These are phyloP conservation scores for Chenopodium formosanum DNA, from an alignment of 148 eudicot species.

Conservation along the genomic window DNA sequence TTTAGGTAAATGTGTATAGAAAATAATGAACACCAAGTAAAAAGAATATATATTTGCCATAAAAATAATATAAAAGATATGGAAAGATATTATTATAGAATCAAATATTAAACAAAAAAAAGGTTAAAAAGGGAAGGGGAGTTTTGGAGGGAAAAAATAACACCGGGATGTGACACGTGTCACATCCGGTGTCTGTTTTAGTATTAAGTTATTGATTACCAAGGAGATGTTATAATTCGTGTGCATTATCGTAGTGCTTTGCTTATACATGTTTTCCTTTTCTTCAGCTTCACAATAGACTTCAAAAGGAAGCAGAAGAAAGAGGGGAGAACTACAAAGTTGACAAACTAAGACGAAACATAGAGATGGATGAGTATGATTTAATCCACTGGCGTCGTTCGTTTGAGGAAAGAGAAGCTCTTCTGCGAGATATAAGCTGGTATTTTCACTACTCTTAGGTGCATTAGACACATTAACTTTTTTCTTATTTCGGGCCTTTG, in stretches of 20 bases:
- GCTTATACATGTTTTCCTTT: constrained; percentile 23
- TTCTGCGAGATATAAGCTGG: constrained; percentile 94
- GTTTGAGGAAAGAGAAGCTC: constrained; percentile 95
- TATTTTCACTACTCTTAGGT: constrained; percentile 24
- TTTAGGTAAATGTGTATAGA: too few species aligned
- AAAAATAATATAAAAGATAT: too few species aligned
- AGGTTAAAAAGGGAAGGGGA: too few species aligned
- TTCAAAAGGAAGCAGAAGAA: constrained; percentile 67
- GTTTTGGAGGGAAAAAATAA: too few species aligned
- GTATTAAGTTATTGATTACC: too few species aligned
- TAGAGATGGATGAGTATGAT: constrained; percentile 96
- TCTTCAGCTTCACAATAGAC: constrained; percentile 60
- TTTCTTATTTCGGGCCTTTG: background rate
- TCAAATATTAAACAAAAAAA: too few species aligned
- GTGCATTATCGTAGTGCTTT: background rate
- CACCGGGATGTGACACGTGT: too few species aligned
- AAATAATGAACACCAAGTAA: too few species aligned
- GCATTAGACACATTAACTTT: background rate
- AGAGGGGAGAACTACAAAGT: constrained; percentile 70
- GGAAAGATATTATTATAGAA: too few species aligned
- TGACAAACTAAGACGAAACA: constrained; percentile 60
- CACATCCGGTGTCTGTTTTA: too few species aligned
- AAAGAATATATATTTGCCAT: too few species aligned
- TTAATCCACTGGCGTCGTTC: constrained; percentile 93
- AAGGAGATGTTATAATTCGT: background rate